phyloP scores from a whole-genome alignment of 2,329 filamentous ascomycete species.

The Ambrosiella cleistominuta region DNA sequence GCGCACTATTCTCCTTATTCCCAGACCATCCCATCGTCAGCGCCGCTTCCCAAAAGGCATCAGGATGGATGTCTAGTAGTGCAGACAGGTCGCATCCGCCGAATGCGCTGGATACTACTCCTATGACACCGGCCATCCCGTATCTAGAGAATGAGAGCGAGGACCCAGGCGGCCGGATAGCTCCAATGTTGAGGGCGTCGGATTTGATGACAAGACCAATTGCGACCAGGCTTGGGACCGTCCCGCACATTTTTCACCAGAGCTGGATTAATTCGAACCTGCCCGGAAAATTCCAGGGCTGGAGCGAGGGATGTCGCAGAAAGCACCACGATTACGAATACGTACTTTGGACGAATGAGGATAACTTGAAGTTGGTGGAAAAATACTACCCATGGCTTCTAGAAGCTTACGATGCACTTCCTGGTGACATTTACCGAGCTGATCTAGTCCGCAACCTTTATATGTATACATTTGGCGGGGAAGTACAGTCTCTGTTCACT shows the following conservation, averaged over 20 bases:
- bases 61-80: not conserved
- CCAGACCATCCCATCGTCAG: not conserved
- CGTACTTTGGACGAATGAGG: conserved; percentile 22
- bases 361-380: conserved; percentile 20
- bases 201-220: conserved; percentile 10
- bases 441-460: conserved; percentile 21
- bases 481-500: conserved; percentile 7
- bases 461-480: conserved; percentile 23
- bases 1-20: not conserved
- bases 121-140: not conserved
- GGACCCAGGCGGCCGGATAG: not conserved
- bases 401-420: conserved; percentile 18
- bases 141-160: not conserved
- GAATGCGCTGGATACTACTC: not conserved
- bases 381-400: conserved; percentile 20
- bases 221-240: conserved; percentile 8
- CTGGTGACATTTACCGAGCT: conserved; percentile 19
- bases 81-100: not conserved
- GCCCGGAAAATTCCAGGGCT: conserved; percentile 18
- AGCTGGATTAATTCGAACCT: conserved; percentile 17
- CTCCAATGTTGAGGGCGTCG: conserved; percentile 3
- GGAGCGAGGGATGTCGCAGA: conserved; percentile 19
- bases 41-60: not conserved
- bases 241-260: conserved; percentile 24
- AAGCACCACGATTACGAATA: conserved; percentile 21